Conservation (phyloP, 192 early-diverging fungal genomes). For the Diversispora epigaea region DNA sequence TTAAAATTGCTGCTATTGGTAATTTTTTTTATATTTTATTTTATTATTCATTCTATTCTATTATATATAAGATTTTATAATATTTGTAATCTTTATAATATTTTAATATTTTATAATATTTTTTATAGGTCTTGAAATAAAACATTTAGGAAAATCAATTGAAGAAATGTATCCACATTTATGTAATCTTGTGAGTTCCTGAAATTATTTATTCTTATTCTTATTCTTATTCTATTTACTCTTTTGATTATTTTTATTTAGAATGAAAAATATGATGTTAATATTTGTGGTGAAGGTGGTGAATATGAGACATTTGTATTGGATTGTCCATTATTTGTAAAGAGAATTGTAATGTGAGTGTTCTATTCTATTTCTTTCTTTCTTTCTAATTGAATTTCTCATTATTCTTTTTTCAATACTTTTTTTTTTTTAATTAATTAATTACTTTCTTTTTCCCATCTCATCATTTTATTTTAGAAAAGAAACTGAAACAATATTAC, state of each 20-base stretch:
- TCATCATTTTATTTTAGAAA: conserved; percentile 50
- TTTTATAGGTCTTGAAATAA: conserved; percentile 58
- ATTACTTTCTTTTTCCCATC: background rate
- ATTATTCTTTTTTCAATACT: background rate
- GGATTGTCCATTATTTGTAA: conserved; percentile 89
- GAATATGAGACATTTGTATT: conserved; percentile 95
- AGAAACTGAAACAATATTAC: conserved; percentile 67
- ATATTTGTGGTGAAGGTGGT: conserved; percentile 96
- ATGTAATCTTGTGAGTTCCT: conserved; percentile 55
- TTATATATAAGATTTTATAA: conserved; percentile 5
- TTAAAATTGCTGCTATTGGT: conserved; percentile 87
- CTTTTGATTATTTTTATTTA: background rate
- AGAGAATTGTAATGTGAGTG: conserved; percentile 76
- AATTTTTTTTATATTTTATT: background rate
- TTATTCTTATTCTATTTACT: no score
- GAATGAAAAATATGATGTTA: conserved; percentile 75
- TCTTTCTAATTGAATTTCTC: background rate
- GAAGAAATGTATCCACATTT: conserved; percentile 76
- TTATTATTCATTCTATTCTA: conserved; percentile 19
- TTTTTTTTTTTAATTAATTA: background rate
- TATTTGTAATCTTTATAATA: background rate
- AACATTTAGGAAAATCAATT: conserved; percentile 80
- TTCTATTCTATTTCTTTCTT: background rate
- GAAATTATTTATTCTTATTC: background rate
- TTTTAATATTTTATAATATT: background rate